These are phyloP conservation scores for Russula emetica DNA, from an alignment of 768 basidiomycete genomes.

Conservation along the genomic window DNA sequence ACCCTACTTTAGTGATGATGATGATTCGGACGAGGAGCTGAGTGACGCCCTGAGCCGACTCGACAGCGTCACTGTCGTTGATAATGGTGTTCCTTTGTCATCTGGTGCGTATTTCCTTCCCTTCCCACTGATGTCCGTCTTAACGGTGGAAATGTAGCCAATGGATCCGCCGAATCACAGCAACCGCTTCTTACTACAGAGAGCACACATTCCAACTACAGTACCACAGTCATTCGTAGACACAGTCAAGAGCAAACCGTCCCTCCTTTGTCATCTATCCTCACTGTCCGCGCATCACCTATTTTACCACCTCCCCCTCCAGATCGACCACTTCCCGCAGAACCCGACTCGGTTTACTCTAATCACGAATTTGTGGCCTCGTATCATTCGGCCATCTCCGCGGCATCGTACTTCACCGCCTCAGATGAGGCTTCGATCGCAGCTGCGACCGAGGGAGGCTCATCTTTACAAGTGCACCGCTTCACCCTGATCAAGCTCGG, in stretches of 20 bases:
- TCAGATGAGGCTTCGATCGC: slow-evolving; percentile 49
- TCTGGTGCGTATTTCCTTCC: slow-evolving; percentile 12
- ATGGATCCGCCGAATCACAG: slow-evolving; percentile 12
- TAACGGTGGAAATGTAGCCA: not conserved
- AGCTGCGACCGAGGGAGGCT: slow-evolving; percentile 72
- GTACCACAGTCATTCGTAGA: slow-evolving; percentile 60
- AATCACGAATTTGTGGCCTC: slow-evolving; percentile 6
- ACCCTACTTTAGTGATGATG: slow-evolving; percentile 40
- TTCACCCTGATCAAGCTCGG: slow-evolving; percentile 86
- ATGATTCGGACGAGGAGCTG: slow-evolving; percentile 67
- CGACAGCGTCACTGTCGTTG: slow-evolving; percentile 48
- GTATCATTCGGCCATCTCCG: slow-evolving; percentile 25
- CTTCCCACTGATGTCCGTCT: not conserved
- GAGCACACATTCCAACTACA: slow-evolving; percentile 56
- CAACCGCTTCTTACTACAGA: slow-evolving; percentile 52
- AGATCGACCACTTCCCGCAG: slow-evolving; percentile 23
- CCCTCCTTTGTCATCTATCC: slow-evolving; percentile 39
- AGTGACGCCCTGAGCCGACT: slow-evolving; percentile 55
- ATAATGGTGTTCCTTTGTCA: slow-evolving; percentile 31
- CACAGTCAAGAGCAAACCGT: slow-evolving; percentile 39
- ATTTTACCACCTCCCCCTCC: not conserved
- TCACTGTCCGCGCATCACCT: slow-evolving; percentile 46
- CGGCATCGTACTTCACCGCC: slow-evolving; percentile 59
- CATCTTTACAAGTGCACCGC: slow-evolving; percentile 67
- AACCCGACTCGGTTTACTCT: slow-evolving; percentile 21